Base-by-base conservation (phyloP, 345 rosid genomes). In the Populus simonii region DNA sequence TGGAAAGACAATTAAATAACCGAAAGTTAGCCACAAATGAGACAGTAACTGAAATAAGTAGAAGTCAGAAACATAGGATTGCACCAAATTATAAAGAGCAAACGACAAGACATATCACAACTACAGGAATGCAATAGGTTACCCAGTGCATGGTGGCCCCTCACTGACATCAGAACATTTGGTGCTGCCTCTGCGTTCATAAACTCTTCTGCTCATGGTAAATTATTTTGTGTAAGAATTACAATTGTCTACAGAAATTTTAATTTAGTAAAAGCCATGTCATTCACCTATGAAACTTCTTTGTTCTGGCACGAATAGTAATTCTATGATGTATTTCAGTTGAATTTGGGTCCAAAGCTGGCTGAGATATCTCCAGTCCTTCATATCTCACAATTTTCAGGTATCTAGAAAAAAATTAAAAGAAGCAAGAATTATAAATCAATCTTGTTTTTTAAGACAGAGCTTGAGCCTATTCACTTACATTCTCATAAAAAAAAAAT, bases 71-170 rank as follows among this genome's bases (percentile, higher is more conserved):
- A 33, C 7, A 49, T n/a, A 59, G 63, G 12, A 59, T n/a, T 23
- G 61, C 29, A 59, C 65, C 65, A n/a, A 1, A 23, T 59, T 59
- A n/a, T 22, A 57, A n/a, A 57, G 23, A 0, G 11, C 16, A n/a
- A 25, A 59, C 4, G 15, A 23, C 29, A 23, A n/a, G 63, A 23
- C 25, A 59, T n/a, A 10, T 23, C 27, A 59, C 63, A 23, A 18
- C 18, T 45, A 31, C 17, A 29, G 35, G 8, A 35, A 20, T 17
- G 23, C 31, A 77, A 53, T 38, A 63, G 73, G 79, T 78, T 89
- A 96, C 99, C 99, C 99, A 31, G 97, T 84, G 87, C 99, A 96
- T 36, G 99, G 99, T 29, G 99, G 99, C 65, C 98, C 99, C 86
- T 91, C 92, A 6, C 99, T 96, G 76, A 72, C 43, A 80, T 89